Conservation (phyloP, 2,329 filamentous ascomycete species). For the Pseudogymnoascus sp. region DNA sequence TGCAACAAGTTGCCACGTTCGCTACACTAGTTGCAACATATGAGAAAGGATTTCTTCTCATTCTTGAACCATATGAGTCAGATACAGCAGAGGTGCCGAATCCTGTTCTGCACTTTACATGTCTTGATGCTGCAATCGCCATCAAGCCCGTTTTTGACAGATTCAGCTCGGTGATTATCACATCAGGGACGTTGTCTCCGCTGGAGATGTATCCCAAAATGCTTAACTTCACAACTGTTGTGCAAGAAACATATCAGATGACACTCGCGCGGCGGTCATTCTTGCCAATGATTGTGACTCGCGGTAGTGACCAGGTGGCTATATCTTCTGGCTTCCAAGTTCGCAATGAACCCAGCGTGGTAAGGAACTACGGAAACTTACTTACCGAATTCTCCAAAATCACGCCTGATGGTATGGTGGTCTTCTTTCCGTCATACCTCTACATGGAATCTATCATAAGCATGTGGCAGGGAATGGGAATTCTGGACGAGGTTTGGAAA, state of each 20-base stretch:
- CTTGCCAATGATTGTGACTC: conserved; percentile 92
- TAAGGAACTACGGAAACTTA: conserved; percentile 90
- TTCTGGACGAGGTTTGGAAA: conserved; percentile 96
- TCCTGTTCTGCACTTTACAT: conserved; percentile 93
- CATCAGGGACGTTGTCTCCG: conserved; percentile 92
- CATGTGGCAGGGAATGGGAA: conserved; percentile 99
- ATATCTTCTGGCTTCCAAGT: conserved; percentile 93
- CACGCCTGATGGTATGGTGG: conserved; percentile 95
- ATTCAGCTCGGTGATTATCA: conserved; percentile 97
- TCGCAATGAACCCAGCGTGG: conserved; percentile 91
- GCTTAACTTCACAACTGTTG: conserved; percentile 84
- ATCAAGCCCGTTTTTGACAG: conserved; percentile 97
- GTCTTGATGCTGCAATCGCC: conserved; percentile 91
- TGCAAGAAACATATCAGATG: conserved; percentile 97
- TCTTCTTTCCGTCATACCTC: conserved; percentile 96
- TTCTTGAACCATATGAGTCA: conserved; percentile 94
- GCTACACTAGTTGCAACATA: conserved; percentile 94
- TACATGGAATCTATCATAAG: conserved; percentile 99
- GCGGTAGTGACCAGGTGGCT: conserved; percentile 86
- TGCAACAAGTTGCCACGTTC: conserved; percentile 97
- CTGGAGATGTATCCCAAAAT: conserved; percentile 99
- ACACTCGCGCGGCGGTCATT: conserved; percentile 92
- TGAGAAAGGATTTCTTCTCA: conserved; percentile 90
- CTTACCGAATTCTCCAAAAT: conserved; percentile 93
- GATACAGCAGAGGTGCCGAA: conserved; percentile 94